Conservation (phyloP, 164 flowering plant species). For the Vitis amurensis region DNA sequence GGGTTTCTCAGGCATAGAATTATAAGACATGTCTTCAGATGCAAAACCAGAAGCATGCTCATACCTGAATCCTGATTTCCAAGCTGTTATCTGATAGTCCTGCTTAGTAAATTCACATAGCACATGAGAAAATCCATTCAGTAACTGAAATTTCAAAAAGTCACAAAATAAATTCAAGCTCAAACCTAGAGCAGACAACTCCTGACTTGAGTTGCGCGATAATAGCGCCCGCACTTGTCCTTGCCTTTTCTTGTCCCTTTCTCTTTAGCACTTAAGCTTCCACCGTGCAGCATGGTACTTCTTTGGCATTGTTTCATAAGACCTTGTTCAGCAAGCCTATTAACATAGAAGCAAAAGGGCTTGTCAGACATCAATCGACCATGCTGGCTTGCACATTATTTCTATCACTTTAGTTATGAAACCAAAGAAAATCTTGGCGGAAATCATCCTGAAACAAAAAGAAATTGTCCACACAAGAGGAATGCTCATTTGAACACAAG, state of each 20-base stretch:
- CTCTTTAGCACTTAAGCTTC: slow-evolving; percentile 79
- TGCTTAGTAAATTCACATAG: slow-evolving; percentile 29
- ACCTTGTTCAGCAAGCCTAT: slow-evolving; percentile 49
- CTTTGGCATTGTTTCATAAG: slow-evolving; percentile 61
- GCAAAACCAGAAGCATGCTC: slow-evolving; percentile 25
- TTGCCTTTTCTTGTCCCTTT: slow-evolving; percentile 68
- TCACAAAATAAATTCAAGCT: not conserved
- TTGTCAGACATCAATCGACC: not conserved
- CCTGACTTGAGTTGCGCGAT: slow-evolving; percentile 88
- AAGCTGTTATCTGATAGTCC: slow-evolving; percentile 69
- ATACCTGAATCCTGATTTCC: slow-evolving; percentile 34
- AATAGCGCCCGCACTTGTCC: slow-evolving; percentile 61
- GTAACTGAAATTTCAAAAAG: not conserved
- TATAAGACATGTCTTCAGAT: slow-evolving; percentile 15
- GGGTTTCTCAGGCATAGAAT: slow-evolving; percentile 20
- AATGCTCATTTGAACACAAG: no score
- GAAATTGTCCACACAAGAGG: not conserved
- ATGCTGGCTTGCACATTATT: not conserved
- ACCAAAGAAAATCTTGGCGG: not conserved
- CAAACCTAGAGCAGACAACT: slow-evolving; percentile 77
- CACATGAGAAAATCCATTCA: slow-evolving; percentile 9
- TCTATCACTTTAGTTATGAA: not conserved
- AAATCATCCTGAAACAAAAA: not conserved
- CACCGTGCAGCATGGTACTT: slow-evolving; percentile 64
- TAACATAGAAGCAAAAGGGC: slow-evolving; percentile 7